Evolutionary conservation across 129 eudicot genomes (phyloP), one percentile per base, ranked within the genome.

Genomic region (Deinandra increscens): DNA sequence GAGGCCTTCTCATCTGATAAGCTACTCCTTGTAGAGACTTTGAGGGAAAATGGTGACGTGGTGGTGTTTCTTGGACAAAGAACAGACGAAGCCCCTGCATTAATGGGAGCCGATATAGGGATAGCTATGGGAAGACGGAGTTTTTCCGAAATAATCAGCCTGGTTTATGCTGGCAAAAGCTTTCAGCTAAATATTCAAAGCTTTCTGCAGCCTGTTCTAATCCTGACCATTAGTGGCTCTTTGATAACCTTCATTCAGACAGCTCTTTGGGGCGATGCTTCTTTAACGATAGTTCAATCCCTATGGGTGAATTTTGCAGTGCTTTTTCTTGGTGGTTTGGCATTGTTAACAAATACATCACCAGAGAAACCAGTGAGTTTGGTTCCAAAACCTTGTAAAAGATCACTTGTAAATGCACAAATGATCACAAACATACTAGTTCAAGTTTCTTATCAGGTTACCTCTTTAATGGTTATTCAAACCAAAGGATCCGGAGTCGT

Each of bases 371-470:
- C 60, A 22, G 69, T 13, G 49, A 58, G 62, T n/a, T 43, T 18
- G 72, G 41, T 13, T 42, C 79, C 79, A 33, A 0, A 42, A 15
- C 13, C 23, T 9, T 42, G 34, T 60, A 49, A 38, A 20, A 38
- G 8, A 22, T 50, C 44, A 22, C 49, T 78, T 11, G 58, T 68
- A 68, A 73, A 80, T 12, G 33, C 26, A 69, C 19, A 69, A 41
- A 82, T 82, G 82, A 31, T 18, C 64, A 73, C 77, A 49, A 78
- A 82, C 72, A 73, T 82, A 68, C n/a, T 69, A 23, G 1, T 64
- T 11, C 86, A 82, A 51, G 75, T 56, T 23, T 18, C 7, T 7
- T 82, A 73, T 64, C 82, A 77, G 65, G 74, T 41, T 51, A 38
- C n/a, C 4, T 34, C 64, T 55, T 55, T 41, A 15, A 29, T 64